phyloP scores from a whole-genome alignment of 2,329 filamentous ascomycete species.

The Capronia americana region DNA sequence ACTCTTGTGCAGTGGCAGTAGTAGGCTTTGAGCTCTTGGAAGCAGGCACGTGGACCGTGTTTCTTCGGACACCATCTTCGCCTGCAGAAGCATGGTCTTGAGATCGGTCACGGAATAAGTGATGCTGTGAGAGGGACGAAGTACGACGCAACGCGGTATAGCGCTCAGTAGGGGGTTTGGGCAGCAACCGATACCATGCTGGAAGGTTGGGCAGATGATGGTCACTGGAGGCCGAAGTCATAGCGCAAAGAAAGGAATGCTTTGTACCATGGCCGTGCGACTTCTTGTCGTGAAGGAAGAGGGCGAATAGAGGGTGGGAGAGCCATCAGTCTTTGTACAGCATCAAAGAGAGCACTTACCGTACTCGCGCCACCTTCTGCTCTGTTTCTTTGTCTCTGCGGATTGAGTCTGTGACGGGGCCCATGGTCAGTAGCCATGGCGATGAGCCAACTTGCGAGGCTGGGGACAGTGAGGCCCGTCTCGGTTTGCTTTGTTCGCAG shows the following conservation, averaged over 20 bases:
- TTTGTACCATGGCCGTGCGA: slow-evolving; percentile 33
- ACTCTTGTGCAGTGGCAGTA: slow-evolving; percentile 12
- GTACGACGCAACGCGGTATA: slow-evolving; percentile 44
- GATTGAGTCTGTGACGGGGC: slow-evolving; percentile 20
- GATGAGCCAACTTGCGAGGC: slow-evolving; percentile 24
- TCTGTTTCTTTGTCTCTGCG: slow-evolving; percentile 23
- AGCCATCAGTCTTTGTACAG: slow-evolving; percentile 31
- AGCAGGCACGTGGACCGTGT: slow-evolving; percentile 27
- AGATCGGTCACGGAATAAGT: slow-evolving; percentile 35
- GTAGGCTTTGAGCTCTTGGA: slow-evolving; percentile 6
- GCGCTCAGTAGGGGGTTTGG: slow-evolving; percentile 47
- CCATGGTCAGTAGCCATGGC: slow-evolving; percentile 15
- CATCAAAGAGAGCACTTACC: slow-evolving; percentile 23
- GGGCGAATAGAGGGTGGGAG: slow-evolving; percentile 30
- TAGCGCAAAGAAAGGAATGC: slow-evolving; percentile 41
- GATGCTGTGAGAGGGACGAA: slow-evolving; percentile 40
- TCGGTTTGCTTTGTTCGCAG: slow-evolving; percentile 46
- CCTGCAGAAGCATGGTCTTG: slow-evolving; percentile 14
- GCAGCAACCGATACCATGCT: slow-evolving; percentile 53
- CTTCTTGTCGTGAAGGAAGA: slow-evolving; percentile 26
- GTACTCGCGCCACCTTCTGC: slow-evolving; percentile 18
- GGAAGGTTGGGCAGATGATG: slow-evolving; percentile 46
- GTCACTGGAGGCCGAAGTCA: slow-evolving; percentile 38
- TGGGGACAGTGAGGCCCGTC: slow-evolving; percentile 34
- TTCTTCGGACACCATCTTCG: slow-evolving; percentile 31